phyloP scores from a whole-genome alignment of 345 rosid genomes.

The Odontarrhena argentea region DNA sequence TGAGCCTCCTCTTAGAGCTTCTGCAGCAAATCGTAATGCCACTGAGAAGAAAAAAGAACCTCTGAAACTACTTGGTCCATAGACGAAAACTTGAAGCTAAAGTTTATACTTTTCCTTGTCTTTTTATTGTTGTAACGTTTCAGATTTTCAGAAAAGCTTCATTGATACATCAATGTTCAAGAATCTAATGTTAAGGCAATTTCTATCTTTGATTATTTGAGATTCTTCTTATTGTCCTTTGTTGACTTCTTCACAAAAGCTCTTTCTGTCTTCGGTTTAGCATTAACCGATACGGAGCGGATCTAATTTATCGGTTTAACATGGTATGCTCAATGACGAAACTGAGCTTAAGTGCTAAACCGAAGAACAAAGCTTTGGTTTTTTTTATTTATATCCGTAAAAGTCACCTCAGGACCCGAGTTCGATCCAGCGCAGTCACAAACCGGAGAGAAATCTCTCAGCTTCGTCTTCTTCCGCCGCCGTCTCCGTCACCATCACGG shows the following conservation, averaged over 20 bases:
- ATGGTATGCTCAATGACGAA: not conserved
- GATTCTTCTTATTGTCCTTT: not conserved
- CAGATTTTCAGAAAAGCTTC: not conserved
- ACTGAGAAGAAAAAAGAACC: constrained; percentile 60
- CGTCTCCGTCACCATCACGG: constrained; percentile 1
- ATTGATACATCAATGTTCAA: not conserved
- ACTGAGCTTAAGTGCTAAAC: constrained; percentile 9
- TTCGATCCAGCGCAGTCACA: not conserved
- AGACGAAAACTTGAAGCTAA: constrained; percentile 19
- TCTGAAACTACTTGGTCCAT: constrained; percentile 56
- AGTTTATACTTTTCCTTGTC: constrained; percentile 7
- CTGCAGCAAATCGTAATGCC: constrained; percentile 55
- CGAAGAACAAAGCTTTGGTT: not conserved
- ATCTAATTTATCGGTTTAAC: not conserved
- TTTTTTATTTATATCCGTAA: no score
- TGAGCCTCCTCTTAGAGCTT: constrained; percentile 86
- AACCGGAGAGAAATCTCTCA: constrained; percentile 17
- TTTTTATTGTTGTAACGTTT: constrained; percentile 19
- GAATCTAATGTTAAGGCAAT: not conserved
- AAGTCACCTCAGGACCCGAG: constrained; percentile 5
- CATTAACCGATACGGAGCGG: no score
- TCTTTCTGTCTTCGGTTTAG: not conserved
- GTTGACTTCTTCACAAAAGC: not conserved
- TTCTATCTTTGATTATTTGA: constrained; percentile 14
- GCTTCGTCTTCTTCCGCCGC: constrained; percentile 17